A percentile compares a stretch with the other conserved stretches of the same genome.
Conservation (phyloP, 495 filamentous ascomycete genomes). For the Tuber calosporum region DNA sequence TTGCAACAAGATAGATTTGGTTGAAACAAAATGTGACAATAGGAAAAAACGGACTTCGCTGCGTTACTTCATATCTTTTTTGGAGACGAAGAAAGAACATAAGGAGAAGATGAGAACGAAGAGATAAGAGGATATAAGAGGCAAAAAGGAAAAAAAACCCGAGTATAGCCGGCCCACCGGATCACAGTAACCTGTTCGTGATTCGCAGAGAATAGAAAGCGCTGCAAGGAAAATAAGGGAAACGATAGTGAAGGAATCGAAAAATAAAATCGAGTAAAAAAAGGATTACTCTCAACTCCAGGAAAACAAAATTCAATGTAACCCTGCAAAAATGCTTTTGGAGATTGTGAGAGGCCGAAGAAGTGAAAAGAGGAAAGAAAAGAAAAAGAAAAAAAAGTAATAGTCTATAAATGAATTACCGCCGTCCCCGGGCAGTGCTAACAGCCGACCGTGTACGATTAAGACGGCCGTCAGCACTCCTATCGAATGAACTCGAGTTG, state of each 20-base stretch:
- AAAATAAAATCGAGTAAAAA: conserved; percentile 35
- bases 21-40: conserved; percentile 1
- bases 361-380: conserved; percentile 21
- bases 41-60: conserved; percentile 38
- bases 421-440: conserved; percentile 26
- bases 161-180: conserved; percentile 38
- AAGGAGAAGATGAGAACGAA: conserved; percentile 7
- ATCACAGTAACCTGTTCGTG: conserved; percentile 34
- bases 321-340: conserved; percentile 35
- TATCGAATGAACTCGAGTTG: conserved; percentile 33
- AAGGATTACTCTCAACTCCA: conserved; percentile 36
- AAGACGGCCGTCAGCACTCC: conserved; percentile 33
- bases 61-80: conserved; percentile 42
- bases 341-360: conserved; percentile 31
- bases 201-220: conserved; percentile 17
- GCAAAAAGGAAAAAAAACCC: conserved; percentile 39
- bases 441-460: conserved; percentile 40
- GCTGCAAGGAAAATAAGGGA: conserved; percentile 23
- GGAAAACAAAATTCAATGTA: conserved; percentile 40
- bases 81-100: conserved; percentile 30
- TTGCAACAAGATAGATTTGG: conserved; percentile 11
- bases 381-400: conserved; percentile 16
- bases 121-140: conserved; percentile 10
- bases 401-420: conserved; percentile 37
- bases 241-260: conserved; percentile 24